These are phyloP conservation scores for Calamus simplicifolius DNA, from an alignment of 176 grass and related monocot genomes.

Conservation along the genomic window DNA sequence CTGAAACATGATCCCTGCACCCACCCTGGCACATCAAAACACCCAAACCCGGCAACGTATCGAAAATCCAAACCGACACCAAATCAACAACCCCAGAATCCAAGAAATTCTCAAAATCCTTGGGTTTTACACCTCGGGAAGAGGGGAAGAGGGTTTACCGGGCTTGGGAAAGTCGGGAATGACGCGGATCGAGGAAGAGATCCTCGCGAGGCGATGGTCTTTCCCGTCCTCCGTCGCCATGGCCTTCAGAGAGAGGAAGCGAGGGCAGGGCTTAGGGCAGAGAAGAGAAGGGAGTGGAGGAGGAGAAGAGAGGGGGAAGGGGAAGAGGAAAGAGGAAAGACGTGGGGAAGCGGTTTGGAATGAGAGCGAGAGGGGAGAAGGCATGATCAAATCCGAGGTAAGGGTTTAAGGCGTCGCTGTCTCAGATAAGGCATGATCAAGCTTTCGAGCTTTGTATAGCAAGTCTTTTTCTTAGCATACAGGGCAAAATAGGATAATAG, in stretches of 20 bases:
- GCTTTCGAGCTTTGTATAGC: too few relatives aligned
- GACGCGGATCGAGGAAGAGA: slow-evolving; percentile 76
- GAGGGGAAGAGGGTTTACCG: slow-evolving; percentile 12
- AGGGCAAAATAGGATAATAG: too few relatives aligned
- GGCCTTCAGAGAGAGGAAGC: not conserved
- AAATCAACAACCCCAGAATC: not conserved
- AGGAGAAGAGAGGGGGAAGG: slow-evolving; percentile 1
- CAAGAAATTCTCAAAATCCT: not conserved
- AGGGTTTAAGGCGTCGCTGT: too few relatives aligned
- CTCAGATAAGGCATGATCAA: too few relatives aligned
- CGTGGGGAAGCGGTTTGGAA: not conserved
- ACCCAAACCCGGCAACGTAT: not conserved
- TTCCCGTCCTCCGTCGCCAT: slow-evolving; percentile 29
- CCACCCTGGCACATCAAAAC: not conserved
- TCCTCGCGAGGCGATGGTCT: slow-evolving; percentile 55
- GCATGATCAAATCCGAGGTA: too few relatives aligned
- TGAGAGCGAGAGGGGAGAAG: too few relatives aligned
- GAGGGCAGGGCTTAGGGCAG: not conserved
- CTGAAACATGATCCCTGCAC: slow-evolving; percentile 79
- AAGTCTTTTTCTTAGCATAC: too few relatives aligned
- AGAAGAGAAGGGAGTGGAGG: not conserved
- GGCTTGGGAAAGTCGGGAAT: slow-evolving; percentile 94
- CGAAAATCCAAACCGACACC: not conserved
- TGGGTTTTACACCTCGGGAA: not conserved
- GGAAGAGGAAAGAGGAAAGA: slow-evolving; percentile 1